Evolutionary conservation across 441 rosid genomes (phyloP).

Genomic region (Rhodomyrtus psidioides): DNA sequence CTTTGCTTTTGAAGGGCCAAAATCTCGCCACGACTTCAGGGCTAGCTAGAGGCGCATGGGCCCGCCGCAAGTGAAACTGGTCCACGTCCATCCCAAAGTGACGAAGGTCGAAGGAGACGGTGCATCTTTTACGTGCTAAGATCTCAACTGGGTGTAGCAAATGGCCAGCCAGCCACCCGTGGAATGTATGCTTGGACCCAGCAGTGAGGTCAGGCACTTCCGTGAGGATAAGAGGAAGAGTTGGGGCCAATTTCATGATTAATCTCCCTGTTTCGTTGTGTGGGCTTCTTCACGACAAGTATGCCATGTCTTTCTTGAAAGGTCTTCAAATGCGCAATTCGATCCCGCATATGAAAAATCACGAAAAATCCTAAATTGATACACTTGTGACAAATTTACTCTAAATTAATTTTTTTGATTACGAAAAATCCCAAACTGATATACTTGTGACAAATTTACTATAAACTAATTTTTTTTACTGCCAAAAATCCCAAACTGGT

Average conservation of each 20-base stretch:
- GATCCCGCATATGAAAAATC: background rate
- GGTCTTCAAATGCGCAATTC: background rate
- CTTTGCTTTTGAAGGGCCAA: background rate
- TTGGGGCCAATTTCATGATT: background rate
- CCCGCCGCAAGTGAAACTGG: background rate
- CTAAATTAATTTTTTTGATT: no score
- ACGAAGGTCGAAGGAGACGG: background rate
- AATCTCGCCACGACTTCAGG: background rate
- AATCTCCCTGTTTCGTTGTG: background rate
- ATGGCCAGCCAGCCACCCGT: background rate
- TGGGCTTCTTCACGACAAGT: no score
- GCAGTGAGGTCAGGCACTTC: background rate
- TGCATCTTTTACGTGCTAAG: background rate
- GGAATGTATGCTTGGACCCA: background rate
- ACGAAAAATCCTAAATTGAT: no score
- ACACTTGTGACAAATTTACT: no score
- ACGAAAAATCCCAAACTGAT: no score
- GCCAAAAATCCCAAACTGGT: no score
- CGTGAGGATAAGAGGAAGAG: background rate
- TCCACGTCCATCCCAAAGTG: background rate
- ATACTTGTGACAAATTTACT: no score
- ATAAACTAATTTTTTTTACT: no score
- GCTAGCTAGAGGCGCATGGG: no score
- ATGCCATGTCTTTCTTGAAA: background rate
- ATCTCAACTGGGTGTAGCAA: background rate